Evolutionary conservation across 371 early-diverging fungal species (phyloP).

Genomic region (Lichtheimia ramosa): DNA sequence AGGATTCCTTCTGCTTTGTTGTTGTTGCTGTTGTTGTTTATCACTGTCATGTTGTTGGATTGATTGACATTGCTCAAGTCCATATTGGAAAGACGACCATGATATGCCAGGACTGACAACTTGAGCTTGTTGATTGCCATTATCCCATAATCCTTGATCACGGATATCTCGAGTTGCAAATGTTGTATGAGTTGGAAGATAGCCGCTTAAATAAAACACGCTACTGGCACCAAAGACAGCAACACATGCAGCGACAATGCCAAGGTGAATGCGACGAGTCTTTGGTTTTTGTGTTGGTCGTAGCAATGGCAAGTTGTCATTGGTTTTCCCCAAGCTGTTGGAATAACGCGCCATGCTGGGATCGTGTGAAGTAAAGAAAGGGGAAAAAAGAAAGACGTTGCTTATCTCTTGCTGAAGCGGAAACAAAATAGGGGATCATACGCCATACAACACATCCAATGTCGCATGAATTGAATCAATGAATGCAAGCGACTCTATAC

Average conservation of each 20-base stretch:
- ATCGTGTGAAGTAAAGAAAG: not conserved
- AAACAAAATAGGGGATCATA: no score
- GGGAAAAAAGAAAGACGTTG: not conserved
- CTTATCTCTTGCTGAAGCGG: no score
- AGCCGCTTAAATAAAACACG: slow-evolving; percentile 21
- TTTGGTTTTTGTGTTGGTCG: not conserved
- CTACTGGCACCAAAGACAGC: slow-evolving; percentile 29
- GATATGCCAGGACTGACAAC: slow-evolving; percentile 53
- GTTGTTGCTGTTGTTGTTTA: slow-evolving; percentile 19
- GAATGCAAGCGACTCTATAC: no score
- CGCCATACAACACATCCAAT: no score
- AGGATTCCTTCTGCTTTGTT: slow-evolving; percentile 42
- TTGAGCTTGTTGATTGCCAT: not conserved
- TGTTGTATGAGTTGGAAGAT: slow-evolving; percentile 11
- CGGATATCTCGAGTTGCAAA: not conserved
- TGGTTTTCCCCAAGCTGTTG: not conserved
- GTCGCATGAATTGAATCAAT: no score
- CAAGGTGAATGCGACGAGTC: slow-evolving; percentile 3
- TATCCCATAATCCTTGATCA: slow-evolving; percentile 21
- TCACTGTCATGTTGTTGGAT: not conserved
- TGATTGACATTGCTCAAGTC: slow-evolving; percentile 41
- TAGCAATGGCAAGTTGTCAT: not conserved
- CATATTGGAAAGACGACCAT: slow-evolving; percentile 34
- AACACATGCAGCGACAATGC: slow-evolving; percentile 17
- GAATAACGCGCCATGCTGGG: slow-evolving; percentile 4